Base-by-base conservation (phyloP, 345 rosid species). In the Eucalyptus regnans region DNA sequence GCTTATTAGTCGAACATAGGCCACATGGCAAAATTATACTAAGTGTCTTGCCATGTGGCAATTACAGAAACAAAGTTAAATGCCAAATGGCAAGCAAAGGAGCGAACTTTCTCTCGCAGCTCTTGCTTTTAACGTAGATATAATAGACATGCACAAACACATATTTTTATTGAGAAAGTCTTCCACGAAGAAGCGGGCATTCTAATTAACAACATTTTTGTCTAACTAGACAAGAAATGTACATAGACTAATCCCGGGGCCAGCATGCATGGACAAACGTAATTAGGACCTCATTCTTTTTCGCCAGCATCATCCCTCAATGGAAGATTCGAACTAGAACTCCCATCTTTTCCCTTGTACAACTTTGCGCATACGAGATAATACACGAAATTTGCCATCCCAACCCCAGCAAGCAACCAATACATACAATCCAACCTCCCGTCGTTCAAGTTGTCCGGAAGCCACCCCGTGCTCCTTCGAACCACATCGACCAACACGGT, bases 341-440 rank as follows among this genome's bases (percentile, higher is more conserved):
- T 76, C 83, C 48, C 14, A 76, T 76, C 48, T 27, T 85, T 85
- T 50, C 37, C 56, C 88, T 48, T 86, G 86, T 91, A 95, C 50
- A 88, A 22, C 90, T 84, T 88, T 48, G 94, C 93, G 60, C 96
- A 92, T 1, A 90, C 7, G 13, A 94, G 87, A 84, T 89, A 94
- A 86, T 95, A 96, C 2, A 90, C 93, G 13, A 93, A 89, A 91
- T 96, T 95, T 50, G 93, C 37, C 76, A 84, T 86, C 43, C 91
- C 93, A 48, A 89, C 85, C 37, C 86, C 90, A 27, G 86, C 89
- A 62, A 95, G 89, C 88, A 91, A 86, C 95, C 94, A 93, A 41
- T 92, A 95, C 22, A 93, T 89, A 83, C 88, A 87, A 49, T 93
- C 94, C 18, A 95, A 87, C 90, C 95, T 92, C 52, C 96, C 97